Evolutionary conservation across 2,329 filamentous ascomycete genomes (phyloP).

Genomic region (Pseudogymnoascus sp.): DNA sequence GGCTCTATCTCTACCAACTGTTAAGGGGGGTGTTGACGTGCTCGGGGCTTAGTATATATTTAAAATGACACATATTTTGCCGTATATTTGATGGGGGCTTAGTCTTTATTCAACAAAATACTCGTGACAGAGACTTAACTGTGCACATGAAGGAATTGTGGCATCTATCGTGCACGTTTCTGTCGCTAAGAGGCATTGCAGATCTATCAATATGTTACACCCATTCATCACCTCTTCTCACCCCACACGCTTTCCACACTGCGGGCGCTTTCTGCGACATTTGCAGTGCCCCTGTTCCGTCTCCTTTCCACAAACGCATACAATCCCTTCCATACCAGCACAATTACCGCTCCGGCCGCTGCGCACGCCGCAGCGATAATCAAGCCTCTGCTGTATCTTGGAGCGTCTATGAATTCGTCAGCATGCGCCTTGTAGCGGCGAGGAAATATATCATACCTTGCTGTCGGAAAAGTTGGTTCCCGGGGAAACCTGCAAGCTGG

Average conservation of each 20-base stretch:
- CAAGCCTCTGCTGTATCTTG: slow-evolving; percentile 8
- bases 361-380: slow-evolving; percentile 8
- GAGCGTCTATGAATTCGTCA: slow-evolving; percentile 1
- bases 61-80: neutral
- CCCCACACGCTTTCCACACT: neutral
- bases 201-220: neutral
- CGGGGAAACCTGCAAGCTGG: slow-evolving; percentile 10
- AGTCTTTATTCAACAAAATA: neutral
- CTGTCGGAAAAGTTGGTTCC: slow-evolving; percentile 9
- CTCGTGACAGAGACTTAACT: too few species aligned
- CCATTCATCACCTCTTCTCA: neutral
- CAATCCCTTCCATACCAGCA: slow-evolving; percentile 10
- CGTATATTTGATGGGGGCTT: neutral
- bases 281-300: neutral
- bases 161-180: neutral
- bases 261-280: neutral
- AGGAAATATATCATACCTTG: neutral
- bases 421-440: neutral
- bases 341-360: slow-evolving; percentile 5
- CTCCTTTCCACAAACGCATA: neutral
- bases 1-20: slow-evolving; percentile 16
- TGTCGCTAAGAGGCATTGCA: neutral
- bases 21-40: neutral
- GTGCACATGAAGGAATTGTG: too few species aligned
- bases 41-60: neutral